These are phyloP conservation scores for Gamsiella multidivaricata DNA, from an alignment of 192 early-diverging fungal species.

Conservation along the genomic window DNA sequence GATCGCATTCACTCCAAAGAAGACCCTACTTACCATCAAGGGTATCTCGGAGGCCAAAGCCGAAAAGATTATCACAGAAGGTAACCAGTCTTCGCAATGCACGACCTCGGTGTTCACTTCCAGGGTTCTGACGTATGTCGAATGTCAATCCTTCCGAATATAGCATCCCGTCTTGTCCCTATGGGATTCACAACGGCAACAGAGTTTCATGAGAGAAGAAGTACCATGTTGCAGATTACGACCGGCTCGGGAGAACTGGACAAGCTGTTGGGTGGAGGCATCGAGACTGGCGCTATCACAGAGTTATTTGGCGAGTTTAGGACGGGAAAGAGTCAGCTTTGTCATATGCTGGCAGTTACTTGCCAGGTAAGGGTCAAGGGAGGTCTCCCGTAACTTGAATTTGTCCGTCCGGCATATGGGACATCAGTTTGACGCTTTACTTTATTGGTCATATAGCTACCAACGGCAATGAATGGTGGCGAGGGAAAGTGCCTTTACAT, in stretches of 20 bases:
- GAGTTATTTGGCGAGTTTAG: conserved; percentile 99
- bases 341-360: conserved; percentile 95
- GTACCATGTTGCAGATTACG: conserved; percentile 83
- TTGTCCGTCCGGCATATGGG: too few species aligned
- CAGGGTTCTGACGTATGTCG: background rate
- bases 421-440: background rate
- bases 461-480: conserved; percentile 88
- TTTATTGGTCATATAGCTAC: conserved; percentile 63
- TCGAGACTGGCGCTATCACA: conserved; percentile 97
- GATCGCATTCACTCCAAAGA: conserved; percentile 93
- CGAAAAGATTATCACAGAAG: conserved; percentile 93
- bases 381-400: background rate
- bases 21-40: conserved; percentile 87
- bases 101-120: background rate
- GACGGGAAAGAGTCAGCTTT: conserved; percentile 97
- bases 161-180: conserved; percentile 90
- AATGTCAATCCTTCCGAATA: background rate
- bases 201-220: conserved; percentile 86
- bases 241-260: conserved; percentile 95
- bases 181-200: conserved; percentile 97
- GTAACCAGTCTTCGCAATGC: too few species aligned
- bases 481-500: conserved; percentile 97
- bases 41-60: conserved; percentile 96
- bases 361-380: conserved; percentile 73
- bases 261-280: conserved; percentile 91